Evolutionary conservation across 441 rosid species (phyloP), one percentile per base, ranked within the genome.

Genomic region (Theobroma grandiflorum): DNA sequence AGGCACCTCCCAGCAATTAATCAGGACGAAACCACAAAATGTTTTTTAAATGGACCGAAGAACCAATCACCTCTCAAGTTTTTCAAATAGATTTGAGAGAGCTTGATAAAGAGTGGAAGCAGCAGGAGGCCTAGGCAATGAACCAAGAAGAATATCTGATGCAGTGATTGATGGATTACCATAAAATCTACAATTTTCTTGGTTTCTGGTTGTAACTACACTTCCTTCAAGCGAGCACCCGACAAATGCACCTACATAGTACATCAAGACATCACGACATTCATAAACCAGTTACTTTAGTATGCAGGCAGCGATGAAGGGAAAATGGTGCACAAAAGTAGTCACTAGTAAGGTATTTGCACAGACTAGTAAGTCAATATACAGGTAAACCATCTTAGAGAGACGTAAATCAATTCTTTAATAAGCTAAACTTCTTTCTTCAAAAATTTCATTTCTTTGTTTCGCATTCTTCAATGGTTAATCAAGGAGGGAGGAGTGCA

Each of bases 141-240:
- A 87, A 74, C 98, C 98, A 16, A 95, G 97, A 71, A 97, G 94
- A 78, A 97, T 89, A 75, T 97, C 98, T 9, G 91, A 78, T 64
- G 95, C 91, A 69, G 86, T 77, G 77, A 96, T 82, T 11, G 98
- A 91, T 47, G 90, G 93, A 81, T 89, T 93, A 38, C 98, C 98
- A 64, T 97, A 95, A 78, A 95, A 97, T 79, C 94, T 80, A 61
- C 90, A 88, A 79, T 95, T 94, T 85, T 91, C 96, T 84, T 81
- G 86, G 43, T 85, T 81, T 55, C 97, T 88, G 20, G 97, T 91
- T 26, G 92, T 88, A 69, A 96, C 94, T 7, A 94, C 50, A 81
- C 96, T 96, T 75, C 99, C 97, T 89, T 96, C 94, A 45, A 96
- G 91, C 1, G 98, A 93, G 84, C 97, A 94, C 75, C 98, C 98